Evolutionary conservation across 495 filamentous ascomycete species (phyloP), one percentile per base, ranked within the genome.

Genomic region (Xylona heveae): DNA sequence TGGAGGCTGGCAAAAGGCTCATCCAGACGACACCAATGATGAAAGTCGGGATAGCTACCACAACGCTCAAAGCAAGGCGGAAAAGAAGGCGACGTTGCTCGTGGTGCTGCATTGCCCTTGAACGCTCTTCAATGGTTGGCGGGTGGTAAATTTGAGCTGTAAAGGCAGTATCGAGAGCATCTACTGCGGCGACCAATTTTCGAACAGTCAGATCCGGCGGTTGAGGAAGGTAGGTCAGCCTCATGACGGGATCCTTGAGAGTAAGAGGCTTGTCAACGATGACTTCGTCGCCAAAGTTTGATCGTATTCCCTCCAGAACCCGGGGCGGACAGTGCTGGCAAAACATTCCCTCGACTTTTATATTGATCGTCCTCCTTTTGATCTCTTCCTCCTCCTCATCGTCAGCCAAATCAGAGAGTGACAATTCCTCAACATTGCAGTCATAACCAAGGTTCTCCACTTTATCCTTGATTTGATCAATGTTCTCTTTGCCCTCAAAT

Each of bases 11-110:
- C 0, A 93, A 66, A 0, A 94, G 63, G 31, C 59, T 76, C 84
- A 91, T 94, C 53, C 73, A 91, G 3, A 94, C 68, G 39, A 95
- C 78, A 1, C 85, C 85, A 36, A 95, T 74, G 21, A 90, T 45
- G 43, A 95, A 84, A 0, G 82, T 81, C 12, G 85, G 88, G 23
- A 95, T 77, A 23, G 75, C 75, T 17, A 73, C 59, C 9, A 72
- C 46, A n/a, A 83, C 51, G 10, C 78, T 71, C 38, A 93, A 59
- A 2, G 74, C 39, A 14, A 83, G 60, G 7, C 85, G 72, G 9
- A 48, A 39, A 4, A 53, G 34, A 10, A 55, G 42, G 13, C 39
- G 41, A 12, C 38, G 40, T 23, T 41, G 37, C 18, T 51, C 46
- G 13, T 42, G 44, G 12, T 36, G 32, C 16, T 51, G 50, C 46